These are phyloP conservation scores for Eutrema heterophyllum DNA, from an alignment of 345 rosid genomes.

Conservation along the genomic window DNA sequence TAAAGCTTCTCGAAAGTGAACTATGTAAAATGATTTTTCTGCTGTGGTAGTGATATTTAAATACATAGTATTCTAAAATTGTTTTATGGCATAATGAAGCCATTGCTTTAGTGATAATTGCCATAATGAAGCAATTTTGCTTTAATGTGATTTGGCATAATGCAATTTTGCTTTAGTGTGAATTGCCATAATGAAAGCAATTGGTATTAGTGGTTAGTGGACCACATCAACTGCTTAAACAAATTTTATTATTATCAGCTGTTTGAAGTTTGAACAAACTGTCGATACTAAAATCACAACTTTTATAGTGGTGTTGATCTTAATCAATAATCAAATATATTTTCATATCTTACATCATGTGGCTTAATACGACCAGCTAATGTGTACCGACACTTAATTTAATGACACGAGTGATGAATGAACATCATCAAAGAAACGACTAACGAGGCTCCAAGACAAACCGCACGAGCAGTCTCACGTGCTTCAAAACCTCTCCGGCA, in stretches of 20 bases:
- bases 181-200: background rate
- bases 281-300: background rate
- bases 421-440: background rate
- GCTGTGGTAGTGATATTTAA: background rate
- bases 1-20: no score
- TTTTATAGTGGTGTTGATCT: background rate
- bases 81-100: background rate
- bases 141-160: background rate
- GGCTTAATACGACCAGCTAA: background rate
- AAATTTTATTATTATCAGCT: background rate
- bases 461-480: conserved; percentile 48
- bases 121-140: background rate
- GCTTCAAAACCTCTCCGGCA: conserved; percentile 45
- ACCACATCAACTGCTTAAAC: background rate
- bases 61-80: background rate
- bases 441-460: conserved; percentile 22
- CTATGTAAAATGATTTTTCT: background rate
- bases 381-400: background rate
- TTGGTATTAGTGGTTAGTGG: conserved; percentile 7
- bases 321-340: background rate
- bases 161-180: background rate
- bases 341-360: background rate
- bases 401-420: background rate
- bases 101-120: background rate
- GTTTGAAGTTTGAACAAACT: background rate